Conservation (phyloP, 164 flowering plant species). For the Magnolia changhungtana region DNA sequence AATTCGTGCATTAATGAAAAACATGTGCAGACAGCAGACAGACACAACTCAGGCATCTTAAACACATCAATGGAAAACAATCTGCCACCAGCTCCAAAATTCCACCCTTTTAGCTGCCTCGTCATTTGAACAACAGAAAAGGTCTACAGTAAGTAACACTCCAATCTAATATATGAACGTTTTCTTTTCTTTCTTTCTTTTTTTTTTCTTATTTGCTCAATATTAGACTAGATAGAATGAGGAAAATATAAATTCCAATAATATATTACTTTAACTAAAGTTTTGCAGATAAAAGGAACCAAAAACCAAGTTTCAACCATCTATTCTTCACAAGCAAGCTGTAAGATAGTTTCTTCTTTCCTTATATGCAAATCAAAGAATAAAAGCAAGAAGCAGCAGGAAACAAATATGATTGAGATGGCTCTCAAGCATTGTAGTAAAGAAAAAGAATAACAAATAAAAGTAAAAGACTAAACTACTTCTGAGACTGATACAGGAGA, state of each 20-base stretch:
- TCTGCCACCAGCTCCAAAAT: neutral
- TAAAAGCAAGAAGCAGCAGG: neutral
- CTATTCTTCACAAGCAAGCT: neutral
- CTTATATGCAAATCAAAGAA: neutral
- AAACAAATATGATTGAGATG: no score
- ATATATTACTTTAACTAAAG: neutral
- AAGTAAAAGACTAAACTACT: neutral
- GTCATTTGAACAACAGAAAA: no score
- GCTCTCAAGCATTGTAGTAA: neutral
- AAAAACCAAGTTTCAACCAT: neutral
- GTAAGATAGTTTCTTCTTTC: no score
- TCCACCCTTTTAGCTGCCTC: neutral
- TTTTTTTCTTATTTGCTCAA: no score
- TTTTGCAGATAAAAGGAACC: neutral
- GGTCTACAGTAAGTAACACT: no score
- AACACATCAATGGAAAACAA: neutral
- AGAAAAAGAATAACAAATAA: neutral
- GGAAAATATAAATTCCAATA: neutral
- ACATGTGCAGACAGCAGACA: neutral
- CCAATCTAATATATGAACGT: no score
- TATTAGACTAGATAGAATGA: no score
- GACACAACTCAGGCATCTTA: neutral
- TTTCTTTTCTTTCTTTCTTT: no score
- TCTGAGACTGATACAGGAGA: neutral
- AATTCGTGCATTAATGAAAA: neutral